Evolutionary conservation across 768 basidiomycete genomes (phyloP).

Genomic region (Pleurotus platypus): DNA sequence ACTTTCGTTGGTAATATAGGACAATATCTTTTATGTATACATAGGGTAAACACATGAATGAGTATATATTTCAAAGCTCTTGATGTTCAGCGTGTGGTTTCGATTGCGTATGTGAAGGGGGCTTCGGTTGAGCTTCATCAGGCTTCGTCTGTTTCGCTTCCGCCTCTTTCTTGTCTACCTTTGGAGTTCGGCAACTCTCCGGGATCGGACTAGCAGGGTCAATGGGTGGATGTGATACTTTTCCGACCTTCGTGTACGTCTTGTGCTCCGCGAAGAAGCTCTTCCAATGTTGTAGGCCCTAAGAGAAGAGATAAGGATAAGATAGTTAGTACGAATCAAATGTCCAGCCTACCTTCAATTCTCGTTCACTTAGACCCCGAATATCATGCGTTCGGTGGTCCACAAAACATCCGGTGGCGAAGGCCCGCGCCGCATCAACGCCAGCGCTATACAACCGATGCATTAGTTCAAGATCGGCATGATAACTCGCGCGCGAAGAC

Average conservation of each 20-base stretch:
- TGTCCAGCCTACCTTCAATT: slow-evolving; percentile 52
- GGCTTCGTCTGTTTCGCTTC: slow-evolving; percentile 24
- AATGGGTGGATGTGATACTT: slow-evolving; percentile 70
- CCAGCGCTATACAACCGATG: slow-evolving; percentile 56
- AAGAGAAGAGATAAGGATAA: not conserved
- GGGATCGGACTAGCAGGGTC: slow-evolving; percentile 75
- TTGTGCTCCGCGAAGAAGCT: slow-evolving; percentile 82
- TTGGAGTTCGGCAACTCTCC: slow-evolving; percentile 69
- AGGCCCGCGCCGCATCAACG: slow-evolving; percentile 86
- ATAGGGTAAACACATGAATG: slow-evolving; percentile 8
- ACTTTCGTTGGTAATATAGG: slow-evolving; percentile 7
- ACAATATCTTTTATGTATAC: slow-evolving; percentile 12
- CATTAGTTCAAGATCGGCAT: slow-evolving; percentile 16
- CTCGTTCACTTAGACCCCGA: slow-evolving; percentile 70
- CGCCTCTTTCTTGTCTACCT: slow-evolving; percentile 39
- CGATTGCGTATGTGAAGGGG: too few species aligned
- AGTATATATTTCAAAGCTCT: slow-evolving; percentile 29
- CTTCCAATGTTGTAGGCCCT: slow-evolving; percentile 89
- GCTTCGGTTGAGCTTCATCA: slow-evolving; percentile 18
- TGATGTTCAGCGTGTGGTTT: slow-evolving; percentile 24
- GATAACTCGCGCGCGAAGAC: slow-evolving; percentile 18
- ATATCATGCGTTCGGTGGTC: slow-evolving; percentile 89
- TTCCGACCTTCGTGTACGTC: slow-evolving; percentile 75
- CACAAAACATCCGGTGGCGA: slow-evolving; percentile 91
- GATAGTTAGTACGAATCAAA: not conserved